Evolutionary conservation across 495 filamentous ascomycete species (phyloP).

Genomic region (Podospora anserina): DNA sequence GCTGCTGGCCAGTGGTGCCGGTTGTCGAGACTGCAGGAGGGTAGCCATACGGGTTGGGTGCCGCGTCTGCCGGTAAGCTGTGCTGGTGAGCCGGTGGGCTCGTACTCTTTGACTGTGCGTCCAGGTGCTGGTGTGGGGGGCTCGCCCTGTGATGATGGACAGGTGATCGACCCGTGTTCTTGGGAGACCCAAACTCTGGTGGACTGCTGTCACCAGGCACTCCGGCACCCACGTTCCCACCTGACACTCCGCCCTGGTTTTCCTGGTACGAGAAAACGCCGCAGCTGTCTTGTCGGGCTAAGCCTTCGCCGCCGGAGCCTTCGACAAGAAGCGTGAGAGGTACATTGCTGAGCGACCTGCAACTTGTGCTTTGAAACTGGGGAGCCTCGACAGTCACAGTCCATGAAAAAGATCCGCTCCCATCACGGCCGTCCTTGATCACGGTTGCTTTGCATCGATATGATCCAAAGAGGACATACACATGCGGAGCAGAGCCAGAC

Average conservation of each 20-base stretch:
- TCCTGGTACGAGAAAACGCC: slow-evolving; percentile 72
- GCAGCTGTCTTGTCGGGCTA: slow-evolving; percentile 59
- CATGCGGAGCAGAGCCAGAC: slow-evolving; percentile 54
- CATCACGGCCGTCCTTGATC: slow-evolving; percentile 57
- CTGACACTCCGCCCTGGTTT: slow-evolving; percentile 32
- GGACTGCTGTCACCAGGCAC: slow-evolving; percentile 38
- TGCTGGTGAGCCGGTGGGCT: slow-evolving; percentile 32
- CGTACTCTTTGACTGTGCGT: slow-evolving; percentile 28
- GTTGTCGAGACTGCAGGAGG: slow-evolving; percentile 42
- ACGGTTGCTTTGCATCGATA: slow-evolving; percentile 63
- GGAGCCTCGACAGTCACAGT: slow-evolving; percentile 71
- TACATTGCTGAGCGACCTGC: slow-evolving; percentile 60
- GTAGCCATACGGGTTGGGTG: slow-evolving; percentile 50
- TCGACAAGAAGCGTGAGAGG: slow-evolving; percentile 72
- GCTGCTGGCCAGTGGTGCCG: slow-evolving; percentile 28
- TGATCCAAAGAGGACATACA: slow-evolving; percentile 72
- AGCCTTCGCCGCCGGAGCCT: slow-evolving; percentile 56
- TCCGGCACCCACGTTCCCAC: slow-evolving; percentile 27
- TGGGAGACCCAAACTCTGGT: slow-evolving; percentile 47
- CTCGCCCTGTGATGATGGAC: slow-evolving; percentile 37
- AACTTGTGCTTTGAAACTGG: slow-evolving; percentile 62
- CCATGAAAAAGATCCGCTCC: slow-evolving; percentile 61
- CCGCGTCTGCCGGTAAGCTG: slow-evolving; percentile 27
- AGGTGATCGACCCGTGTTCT: slow-evolving; percentile 39
- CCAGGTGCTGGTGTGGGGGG: slow-evolving; percentile 37